phyloP scores from a whole-genome alignment of 2,329 filamentous ascomycete species.

The Colletotrichum sp. region DNA sequence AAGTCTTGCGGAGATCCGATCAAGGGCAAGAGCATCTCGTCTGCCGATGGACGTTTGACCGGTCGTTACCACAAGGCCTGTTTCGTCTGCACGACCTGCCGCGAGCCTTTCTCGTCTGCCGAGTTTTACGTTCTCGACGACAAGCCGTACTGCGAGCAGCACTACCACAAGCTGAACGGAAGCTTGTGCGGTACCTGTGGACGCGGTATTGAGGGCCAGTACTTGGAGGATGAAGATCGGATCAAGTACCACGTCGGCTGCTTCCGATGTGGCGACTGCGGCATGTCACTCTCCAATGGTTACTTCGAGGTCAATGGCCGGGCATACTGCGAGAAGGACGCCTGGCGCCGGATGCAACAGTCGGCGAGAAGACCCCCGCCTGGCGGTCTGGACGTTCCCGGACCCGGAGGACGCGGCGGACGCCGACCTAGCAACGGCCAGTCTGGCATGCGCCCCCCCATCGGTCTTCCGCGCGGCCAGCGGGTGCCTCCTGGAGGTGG shows the following conservation, averaged over 20 bases:
- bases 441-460: slow-evolving; percentile 18
- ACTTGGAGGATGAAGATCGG: slow-evolving; percentile 79
- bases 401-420: not conserved
- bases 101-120: slow-evolving; percentile 79
- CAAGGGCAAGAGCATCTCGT: slow-evolving; percentile 90
- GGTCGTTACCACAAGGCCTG: slow-evolving; percentile 95
- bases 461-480: slow-evolving; percentile 21
- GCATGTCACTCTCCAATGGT: slow-evolving; percentile 75
- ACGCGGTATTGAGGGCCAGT: slow-evolving; percentile 90
- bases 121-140: slow-evolving; percentile 94
- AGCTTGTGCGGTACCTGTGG: slow-evolving; percentile 84
- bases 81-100: slow-evolving; percentile 89
- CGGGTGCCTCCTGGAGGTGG: slow-evolving; percentile 20
- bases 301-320: slow-evolving; percentile 88
- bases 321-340: slow-evolving; percentile 88
- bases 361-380: slow-evolving; percentile 28
- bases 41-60: slow-evolving; percentile 88
- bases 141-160: slow-evolving; percentile 85
- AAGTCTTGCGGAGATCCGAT: slow-evolving; percentile 82
- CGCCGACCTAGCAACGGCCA: slow-evolving; percentile 18
- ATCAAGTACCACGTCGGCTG: slow-evolving; percentile 88
- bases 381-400: slow-evolving; percentile 10
- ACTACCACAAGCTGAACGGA: slow-evolving; percentile 91
- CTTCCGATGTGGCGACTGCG: slow-evolving; percentile 84
- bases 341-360: slow-evolving; percentile 60